phyloP scores from a whole-genome alignment of 805 yeast species.

The Candida ovalis region DNA sequence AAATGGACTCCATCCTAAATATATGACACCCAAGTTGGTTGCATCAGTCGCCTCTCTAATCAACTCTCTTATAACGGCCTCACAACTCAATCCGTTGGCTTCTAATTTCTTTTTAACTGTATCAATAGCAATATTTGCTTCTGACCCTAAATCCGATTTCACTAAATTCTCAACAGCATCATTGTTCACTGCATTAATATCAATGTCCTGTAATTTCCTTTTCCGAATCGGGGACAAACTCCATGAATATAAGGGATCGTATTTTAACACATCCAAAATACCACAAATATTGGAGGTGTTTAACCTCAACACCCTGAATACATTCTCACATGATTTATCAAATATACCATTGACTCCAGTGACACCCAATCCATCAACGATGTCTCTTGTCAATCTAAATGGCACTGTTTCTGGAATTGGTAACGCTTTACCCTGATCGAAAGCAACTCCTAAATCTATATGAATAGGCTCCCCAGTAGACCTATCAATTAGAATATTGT shows the following conservation, averaged over 20 bases:
- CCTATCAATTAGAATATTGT: conserved; percentile 79
- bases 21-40: conserved; percentile 67
- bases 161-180: conserved; percentile 19
- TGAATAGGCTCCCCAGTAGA: conserved; percentile 90
- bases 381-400: conserved; percentile 83
- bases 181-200: conserved; percentile 12
- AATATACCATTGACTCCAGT: conserved; percentile 82
- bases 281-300: conserved; percentile 71
- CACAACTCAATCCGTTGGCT: conserved; percentile 68
- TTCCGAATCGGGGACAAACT: conserved; percentile 71
- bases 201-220: conserved; percentile 47
- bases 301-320: conserved; percentile 59
- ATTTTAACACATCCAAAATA: conserved; percentile 77
- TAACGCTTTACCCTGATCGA: conserved; percentile 84
- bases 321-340: conserved; percentile 66
- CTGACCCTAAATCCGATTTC: conserved; percentile 42
- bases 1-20: conserved; percentile 83
- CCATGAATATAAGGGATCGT: conserved; percentile 96
- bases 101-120: conserved; percentile 67
- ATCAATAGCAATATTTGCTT: conserved; percentile 75
- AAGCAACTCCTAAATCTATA: conserved; percentile 93
- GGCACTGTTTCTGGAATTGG: conserved; percentile 94
- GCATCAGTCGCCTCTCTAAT: conserved; percentile 71
- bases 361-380: conserved; percentile 90
- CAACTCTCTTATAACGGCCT: conserved; percentile 79